Conservation (phyloP, 768 basidiomycete species). For the Podaxis mareebaensis region DNA sequence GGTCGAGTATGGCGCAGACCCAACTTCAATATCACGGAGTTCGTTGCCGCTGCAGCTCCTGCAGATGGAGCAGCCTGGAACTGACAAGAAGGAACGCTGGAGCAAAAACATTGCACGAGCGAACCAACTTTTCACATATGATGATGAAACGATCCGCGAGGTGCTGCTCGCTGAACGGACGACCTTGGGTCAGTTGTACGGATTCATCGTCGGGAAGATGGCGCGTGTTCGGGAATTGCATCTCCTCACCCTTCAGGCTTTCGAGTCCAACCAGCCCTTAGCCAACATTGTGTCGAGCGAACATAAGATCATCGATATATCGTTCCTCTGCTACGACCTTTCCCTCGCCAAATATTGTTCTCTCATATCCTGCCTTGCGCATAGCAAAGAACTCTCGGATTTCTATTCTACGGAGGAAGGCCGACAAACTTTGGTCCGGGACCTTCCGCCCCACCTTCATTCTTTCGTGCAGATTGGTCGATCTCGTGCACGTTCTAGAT, state of each 20-base stretch:
- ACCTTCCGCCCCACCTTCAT: constrained; percentile 53
- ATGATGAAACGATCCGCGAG: constrained; percentile 56
- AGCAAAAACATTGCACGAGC: constrained; percentile 44
- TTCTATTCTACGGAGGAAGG: constrained; percentile 53
- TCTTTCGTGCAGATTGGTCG: constrained; percentile 57
- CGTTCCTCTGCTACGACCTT: constrained; percentile 64
- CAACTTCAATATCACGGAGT: constrained; percentile 28
- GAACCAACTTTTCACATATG: constrained; percentile 52
- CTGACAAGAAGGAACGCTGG: constrained; percentile 44
- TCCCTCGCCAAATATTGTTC: constrained; percentile 67
- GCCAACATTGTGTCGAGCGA: constrained; percentile 50
- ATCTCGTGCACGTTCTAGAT: constrained; percentile 55
- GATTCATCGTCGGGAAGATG: constrained; percentile 68
- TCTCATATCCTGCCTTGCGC: constrained; percentile 54
- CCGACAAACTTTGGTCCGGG: constrained; percentile 46
- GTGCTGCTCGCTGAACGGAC: constrained; percentile 69
- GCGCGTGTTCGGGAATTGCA: constrained; percentile 68
- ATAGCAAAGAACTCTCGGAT: constrained; percentile 56
- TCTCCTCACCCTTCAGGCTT: constrained; percentile 46
- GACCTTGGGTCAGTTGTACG: constrained; percentile 73
- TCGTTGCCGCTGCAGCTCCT: constrained; percentile 45
- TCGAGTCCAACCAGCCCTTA: constrained; percentile 42
- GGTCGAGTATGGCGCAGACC: constrained; percentile 54
- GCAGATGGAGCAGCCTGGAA: constrained; percentile 45
- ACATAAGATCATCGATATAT: constrained; percentile 57